Conservation (phyloP, 192 early-diverging fungal genomes). For the Coemansia sp. region DNA sequence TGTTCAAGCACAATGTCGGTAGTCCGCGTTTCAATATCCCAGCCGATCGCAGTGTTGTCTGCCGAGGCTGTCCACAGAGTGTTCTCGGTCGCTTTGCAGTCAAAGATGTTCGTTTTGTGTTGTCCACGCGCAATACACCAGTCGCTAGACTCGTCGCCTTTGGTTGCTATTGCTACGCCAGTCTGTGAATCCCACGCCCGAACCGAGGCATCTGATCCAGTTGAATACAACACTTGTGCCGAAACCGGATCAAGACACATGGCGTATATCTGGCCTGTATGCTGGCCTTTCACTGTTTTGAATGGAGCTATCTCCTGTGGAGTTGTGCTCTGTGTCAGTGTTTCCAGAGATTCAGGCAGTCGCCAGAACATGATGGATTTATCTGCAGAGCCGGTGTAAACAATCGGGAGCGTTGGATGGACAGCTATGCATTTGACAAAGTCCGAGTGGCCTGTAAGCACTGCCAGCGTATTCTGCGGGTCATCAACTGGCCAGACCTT, state of each 20-base stretch:
- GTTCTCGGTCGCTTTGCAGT: constrained; percentile 61
- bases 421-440: constrained; percentile 82
- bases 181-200: constrained; percentile 70
- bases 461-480: constrained; percentile 65
- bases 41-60: constrained; percentile 84
- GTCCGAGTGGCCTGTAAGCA: constrained; percentile 77
- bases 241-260: constrained; percentile 33
- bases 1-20: constrained; percentile 77
- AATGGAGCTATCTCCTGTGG: constrained; percentile 28
- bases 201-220: constrained; percentile 59
- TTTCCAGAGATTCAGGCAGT: constrained; percentile 21
- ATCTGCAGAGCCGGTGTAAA: constrained; percentile 84
- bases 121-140: constrained; percentile 60
- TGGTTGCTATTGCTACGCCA: constrained; percentile 48
- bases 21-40: constrained; percentile 74
- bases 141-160: constrained; percentile 13
- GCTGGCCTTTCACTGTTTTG: constrained; percentile 42
- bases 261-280: constrained; percentile 48
- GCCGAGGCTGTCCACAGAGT: constrained; percentile 88
- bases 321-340: neutral
- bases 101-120: constrained; percentile 82
- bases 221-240: constrained; percentile 33
- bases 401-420: constrained; percentile 35
- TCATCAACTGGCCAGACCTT: constrained; percentile 77
- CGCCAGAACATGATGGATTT: constrained; percentile 52